Evolutionary conservation across 352 stramenopile species (phyloP).

Genomic region (Globisporangium abappressorium): DNA sequence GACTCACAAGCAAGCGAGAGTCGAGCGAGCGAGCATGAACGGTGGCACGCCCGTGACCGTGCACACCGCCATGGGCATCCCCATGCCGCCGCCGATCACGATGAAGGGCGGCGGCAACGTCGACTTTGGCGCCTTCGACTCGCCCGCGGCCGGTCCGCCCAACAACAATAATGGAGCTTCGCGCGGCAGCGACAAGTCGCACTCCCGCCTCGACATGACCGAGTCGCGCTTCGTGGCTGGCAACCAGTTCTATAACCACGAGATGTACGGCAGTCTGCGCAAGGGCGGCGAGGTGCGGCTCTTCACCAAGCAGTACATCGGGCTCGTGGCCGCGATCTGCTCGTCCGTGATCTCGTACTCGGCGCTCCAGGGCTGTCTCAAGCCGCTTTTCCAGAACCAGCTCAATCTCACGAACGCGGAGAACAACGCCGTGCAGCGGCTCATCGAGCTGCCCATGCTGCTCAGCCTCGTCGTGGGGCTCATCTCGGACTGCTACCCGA

Average conservation of each 20-base stretch:
- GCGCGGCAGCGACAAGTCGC: slow-evolving; percentile 7
- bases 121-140: slow-evolving; percentile 10
- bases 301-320: slow-evolving; percentile 33
- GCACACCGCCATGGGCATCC: not conserved
- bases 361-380: slow-evolving; percentile 22
- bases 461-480: slow-evolving; percentile 83
- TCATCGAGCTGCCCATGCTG: slow-evolving; percentile 55
- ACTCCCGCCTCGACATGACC: slow-evolving; percentile 3
- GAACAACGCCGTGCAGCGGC: slow-evolving; percentile 23
- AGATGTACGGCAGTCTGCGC: slow-evolving; percentile 48
- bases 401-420: slow-evolving; percentile 24
- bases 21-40: not conserved
- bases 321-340: slow-evolving; percentile 37
- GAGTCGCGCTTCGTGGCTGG: slow-evolving; percentile 17
- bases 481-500: slow-evolving; percentile 75
- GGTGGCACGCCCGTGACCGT: not conserved
- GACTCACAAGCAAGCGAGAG: not conserved
- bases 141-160: not conserved
- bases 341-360: slow-evolving; percentile 45
- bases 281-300: slow-evolving; percentile 36
- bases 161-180: not conserved
- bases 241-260: slow-evolving; percentile 41
- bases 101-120: slow-evolving; percentile 2
- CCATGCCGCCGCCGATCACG: not conserved
- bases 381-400: slow-evolving; percentile 28